These are phyloP conservation scores for Emmonsia crescens DNA, from an alignment of 2,329 filamentous ascomycete species.

Conservation along the genomic window DNA sequence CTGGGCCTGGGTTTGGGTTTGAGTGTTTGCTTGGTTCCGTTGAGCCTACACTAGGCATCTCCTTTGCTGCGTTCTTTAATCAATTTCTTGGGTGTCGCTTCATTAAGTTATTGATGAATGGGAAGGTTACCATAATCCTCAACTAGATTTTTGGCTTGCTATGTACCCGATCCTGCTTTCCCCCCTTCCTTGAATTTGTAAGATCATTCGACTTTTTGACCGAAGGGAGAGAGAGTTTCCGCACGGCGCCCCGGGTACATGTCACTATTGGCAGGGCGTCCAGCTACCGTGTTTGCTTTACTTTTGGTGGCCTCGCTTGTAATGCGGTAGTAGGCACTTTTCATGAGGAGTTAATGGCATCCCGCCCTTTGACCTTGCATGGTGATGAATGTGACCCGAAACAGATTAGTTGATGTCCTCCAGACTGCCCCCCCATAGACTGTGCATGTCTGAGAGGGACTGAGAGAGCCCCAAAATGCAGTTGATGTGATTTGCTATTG, in stretches of 20 bases:
- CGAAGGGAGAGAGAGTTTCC: not conserved
- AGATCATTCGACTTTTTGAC: not conserved
- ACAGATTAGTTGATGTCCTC: not conserved
- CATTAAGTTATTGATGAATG: not conserved
- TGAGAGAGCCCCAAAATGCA: not conserved
- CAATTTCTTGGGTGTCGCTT: not conserved
- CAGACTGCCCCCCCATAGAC: not conserved
- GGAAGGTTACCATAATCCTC: not conserved
- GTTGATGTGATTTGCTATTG: not conserved
- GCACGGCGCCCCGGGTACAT: not conserved
- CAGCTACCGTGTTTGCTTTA: not conserved
- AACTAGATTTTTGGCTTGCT: too few relatives aligned
- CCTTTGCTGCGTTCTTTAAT: not conserved
- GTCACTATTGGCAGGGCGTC: not conserved
- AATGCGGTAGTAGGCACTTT: not conserved
- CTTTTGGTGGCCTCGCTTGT: not conserved
- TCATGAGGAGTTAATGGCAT: not conserved
- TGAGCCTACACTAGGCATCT: too few relatives aligned
- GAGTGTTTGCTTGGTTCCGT: not conserved
- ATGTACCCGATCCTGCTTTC: too few relatives aligned
- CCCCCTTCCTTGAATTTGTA: not conserved
- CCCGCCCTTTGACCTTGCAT: not conserved
- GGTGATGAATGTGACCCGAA: not conserved
- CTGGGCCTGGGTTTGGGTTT: not conserved
- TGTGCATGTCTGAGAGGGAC: not conserved